A percentile compares a stretch with the other conserved stretches of the same genome.
These are phyloP conservation scores for Kodamaea restingae DNA, from an alignment of 805 yeast genomes.

Conservation along the genomic window DNA sequence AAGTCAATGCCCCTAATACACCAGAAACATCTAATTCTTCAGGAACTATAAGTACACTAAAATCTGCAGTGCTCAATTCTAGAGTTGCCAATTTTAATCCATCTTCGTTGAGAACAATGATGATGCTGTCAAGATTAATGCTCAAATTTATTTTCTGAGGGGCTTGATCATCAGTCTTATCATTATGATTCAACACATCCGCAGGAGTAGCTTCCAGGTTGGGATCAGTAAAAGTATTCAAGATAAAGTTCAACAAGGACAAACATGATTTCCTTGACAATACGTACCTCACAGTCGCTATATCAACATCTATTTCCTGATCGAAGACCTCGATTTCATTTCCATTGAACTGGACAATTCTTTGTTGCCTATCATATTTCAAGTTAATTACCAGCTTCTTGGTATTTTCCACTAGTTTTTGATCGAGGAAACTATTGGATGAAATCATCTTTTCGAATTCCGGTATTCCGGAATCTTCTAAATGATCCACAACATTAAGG, in stretches of 20 bases:
- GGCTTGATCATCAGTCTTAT: slow-evolving; percentile 49
- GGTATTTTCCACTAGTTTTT: slow-evolving; percentile 12
- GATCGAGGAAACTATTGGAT: slow-evolving; percentile 43
- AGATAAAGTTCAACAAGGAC: slow-evolving; percentile 71
- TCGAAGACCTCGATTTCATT: slow-evolving; percentile 66
- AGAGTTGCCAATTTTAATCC: slow-evolving; percentile 77
- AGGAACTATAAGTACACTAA: slow-evolving; percentile 63
- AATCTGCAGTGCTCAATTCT: slow-evolving; percentile 66
- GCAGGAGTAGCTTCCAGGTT: slow-evolving; percentile 63
- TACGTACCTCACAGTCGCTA: slow-evolving; percentile 75
- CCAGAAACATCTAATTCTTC: slow-evolving; percentile 72
- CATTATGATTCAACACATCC: slow-evolving; percentile 65
- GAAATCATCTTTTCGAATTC: slow-evolving; percentile 70
- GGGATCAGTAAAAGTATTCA: slow-evolving; percentile 88
- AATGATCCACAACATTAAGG: slow-evolving; percentile 68
- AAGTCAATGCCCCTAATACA: slow-evolving; percentile 70
- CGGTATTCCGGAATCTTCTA: slow-evolving; percentile 56
- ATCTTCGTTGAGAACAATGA: slow-evolving; percentile 76
- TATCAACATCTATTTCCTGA: slow-evolving; percentile 64
- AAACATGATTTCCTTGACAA: slow-evolving; percentile 74
- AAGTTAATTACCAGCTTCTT: slow-evolving; percentile 52
- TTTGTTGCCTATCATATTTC: slow-evolving; percentile 52
- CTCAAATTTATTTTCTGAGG: slow-evolving; percentile 74
- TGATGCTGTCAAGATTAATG: slow-evolving; percentile 67
- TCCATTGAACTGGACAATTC: slow-evolving; percentile 53